These are phyloP conservation scores for Vachellia pachyceras DNA, from an alignment of 306 rosid genomes.

Conservation along the genomic window DNA sequence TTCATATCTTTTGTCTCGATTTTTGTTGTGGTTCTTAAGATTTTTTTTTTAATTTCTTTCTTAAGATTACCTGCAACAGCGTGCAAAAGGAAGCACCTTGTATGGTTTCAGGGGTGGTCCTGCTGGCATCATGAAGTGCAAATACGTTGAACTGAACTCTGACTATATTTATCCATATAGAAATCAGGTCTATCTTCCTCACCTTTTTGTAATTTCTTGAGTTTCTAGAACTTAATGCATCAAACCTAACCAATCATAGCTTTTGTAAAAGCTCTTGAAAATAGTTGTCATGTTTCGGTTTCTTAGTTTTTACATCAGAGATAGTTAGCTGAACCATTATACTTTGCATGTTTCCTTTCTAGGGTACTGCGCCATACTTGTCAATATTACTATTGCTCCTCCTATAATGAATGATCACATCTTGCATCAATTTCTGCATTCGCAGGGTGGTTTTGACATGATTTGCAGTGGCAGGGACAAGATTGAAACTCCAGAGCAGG, in stretches of 20 bases:
- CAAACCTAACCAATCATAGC: neutral
- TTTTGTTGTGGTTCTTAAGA: neutral
- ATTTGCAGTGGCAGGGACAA: slow-evolving; percentile 99
- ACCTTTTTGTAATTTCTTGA: neutral
- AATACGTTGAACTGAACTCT: slow-evolving; percentile 73
- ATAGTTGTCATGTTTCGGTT: neutral
- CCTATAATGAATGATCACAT: neutral
- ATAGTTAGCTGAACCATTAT: neutral
- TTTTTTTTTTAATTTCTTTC: slow-evolving; percentile 1
- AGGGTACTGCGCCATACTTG: too few species aligned
- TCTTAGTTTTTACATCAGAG: neutral
- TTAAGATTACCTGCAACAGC: slow-evolving; percentile 90
- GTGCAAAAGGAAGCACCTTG: slow-evolving; percentile 79
- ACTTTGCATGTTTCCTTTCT: neutral
- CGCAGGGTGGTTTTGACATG: slow-evolving; percentile 99
- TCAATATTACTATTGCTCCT: neutral
- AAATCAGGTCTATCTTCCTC: slow-evolving; percentile 71
- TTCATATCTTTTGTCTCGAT: neutral
- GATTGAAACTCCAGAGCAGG: slow-evolving; percentile 99
- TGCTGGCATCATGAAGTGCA: slow-evolving; percentile 97
- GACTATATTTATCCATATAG: slow-evolving; percentile 88
- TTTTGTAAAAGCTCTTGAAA: neutral
- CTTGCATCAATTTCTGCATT: slow-evolving; percentile 38
- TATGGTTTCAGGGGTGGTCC: slow-evolving; percentile 98
- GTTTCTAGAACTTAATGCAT: slow-evolving; percentile 15